Evolutionary conservation across 2,329 filamentous ascomycete species (phyloP).

Genomic region (Aciculosporium take): DNA sequence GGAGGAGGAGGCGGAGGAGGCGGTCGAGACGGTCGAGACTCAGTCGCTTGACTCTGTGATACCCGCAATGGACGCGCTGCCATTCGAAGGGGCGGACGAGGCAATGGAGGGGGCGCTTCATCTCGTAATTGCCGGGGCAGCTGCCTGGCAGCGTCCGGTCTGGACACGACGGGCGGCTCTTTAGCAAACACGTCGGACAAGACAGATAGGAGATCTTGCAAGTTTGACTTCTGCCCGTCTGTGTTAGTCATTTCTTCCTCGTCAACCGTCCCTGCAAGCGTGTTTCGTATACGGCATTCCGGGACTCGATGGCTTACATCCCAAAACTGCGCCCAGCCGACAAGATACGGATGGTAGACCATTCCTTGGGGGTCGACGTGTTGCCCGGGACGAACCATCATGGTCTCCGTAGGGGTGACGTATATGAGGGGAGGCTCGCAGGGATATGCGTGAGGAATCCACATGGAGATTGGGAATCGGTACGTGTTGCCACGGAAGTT

Average conservation of each 20-base stretch:
- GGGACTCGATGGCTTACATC: conserved; percentile 42
- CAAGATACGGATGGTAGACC: conserved; percentile 90
- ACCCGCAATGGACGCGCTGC: conserved; percentile 25
- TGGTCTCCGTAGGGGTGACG: conserved; percentile 74
- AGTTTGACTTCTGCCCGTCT: conserved; percentile 53
- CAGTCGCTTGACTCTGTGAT: conserved; percentile 17
- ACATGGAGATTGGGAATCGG: conserved; percentile 80
- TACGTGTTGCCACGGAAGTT: conserved; percentile 79
- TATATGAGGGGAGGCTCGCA: conserved; percentile 75
- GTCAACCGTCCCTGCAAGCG: conserved; percentile 4
- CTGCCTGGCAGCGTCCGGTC: conserved; percentile 34
- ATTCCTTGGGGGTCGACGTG: conserved; percentile 88
- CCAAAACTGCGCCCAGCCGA: conserved; percentile 78
- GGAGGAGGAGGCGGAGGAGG: conserved; percentile 41
- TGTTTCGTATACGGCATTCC: not conserved
- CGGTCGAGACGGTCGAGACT: conserved; percentile 33
- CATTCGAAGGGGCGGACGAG: conserved; percentile 55
- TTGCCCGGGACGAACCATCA: conserved; percentile 82
- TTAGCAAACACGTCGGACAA: conserved; percentile 82
- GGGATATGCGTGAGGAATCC: conserved; percentile 86
- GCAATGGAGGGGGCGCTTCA: conserved; percentile 49
- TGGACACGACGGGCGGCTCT: conserved; percentile 79
- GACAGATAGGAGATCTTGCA: conserved; percentile 70
- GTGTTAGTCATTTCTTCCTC: not conserved
- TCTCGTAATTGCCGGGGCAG: conserved; percentile 17